Percentiles rank a stretch among this genome's conserved stretches.
These are phyloP conservation scores for Euphorbia lathyris DNA, from an alignment of 345 rosid species.

Conservation along the genomic window DNA sequence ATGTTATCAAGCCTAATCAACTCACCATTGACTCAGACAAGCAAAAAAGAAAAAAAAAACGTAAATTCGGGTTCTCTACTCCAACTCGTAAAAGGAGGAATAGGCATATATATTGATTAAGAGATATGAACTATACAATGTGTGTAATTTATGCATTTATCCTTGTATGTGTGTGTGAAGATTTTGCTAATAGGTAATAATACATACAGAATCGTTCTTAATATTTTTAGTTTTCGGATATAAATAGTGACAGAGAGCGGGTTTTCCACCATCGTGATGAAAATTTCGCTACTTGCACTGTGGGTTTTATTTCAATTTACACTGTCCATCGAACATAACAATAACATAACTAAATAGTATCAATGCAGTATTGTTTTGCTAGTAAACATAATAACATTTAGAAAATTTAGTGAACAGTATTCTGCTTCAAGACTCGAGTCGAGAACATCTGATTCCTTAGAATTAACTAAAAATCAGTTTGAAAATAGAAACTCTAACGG, in stretches of 20 bases:
- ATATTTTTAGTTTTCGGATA: too few species aligned
- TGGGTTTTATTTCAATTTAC: too few species aligned
- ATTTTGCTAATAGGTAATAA: background rate
- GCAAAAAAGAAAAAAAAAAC: background rate
- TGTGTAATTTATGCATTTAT: background rate
- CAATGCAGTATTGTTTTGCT: background rate
- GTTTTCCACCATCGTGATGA: too few species aligned
- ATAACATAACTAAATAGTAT: background rate
- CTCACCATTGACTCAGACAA: background rate
- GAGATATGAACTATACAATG: background rate
- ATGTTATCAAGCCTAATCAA: background rate
- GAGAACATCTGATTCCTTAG: background rate
- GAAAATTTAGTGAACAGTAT: background rate
- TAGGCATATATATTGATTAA: background rate
- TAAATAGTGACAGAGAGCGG: background rate
- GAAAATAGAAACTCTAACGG: background rate
- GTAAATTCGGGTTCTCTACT: background rate
- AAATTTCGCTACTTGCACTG: too few species aligned
- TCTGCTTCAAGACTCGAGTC: background rate
- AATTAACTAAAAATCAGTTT: background rate
- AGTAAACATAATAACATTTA: background rate
- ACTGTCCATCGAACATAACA: too few species aligned
- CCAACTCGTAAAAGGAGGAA: background rate
- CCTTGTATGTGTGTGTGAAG: background rate
- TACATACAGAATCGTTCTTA: background rate